A percentile compares a stretch with the other conserved stretches of the same genome.
phyloP scores from a whole-genome alignment of 208 protist genomes.

The Wallacemonas rigidus region DNA sequence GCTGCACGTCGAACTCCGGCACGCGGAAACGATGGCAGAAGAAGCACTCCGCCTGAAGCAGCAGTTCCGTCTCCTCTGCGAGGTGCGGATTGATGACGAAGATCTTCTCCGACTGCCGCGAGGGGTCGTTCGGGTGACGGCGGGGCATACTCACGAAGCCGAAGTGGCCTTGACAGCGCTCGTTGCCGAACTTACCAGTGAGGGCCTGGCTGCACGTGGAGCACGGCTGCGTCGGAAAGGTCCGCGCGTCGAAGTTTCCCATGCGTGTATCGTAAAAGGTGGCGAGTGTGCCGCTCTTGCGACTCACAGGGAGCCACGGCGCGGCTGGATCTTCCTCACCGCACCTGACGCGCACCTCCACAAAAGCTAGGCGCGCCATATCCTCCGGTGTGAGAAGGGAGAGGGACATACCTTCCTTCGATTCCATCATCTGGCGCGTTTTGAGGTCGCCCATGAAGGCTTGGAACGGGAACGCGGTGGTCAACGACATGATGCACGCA shows the following conservation, averaged over 20 bases:
- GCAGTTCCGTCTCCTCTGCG: conserved; percentile 62
- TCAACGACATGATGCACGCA: conserved; percentile 74
- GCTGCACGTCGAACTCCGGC: conserved; percentile 77
- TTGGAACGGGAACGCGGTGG: conserved; percentile 83
- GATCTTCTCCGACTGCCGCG: conserved; percentile 37
- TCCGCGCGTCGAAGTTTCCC: conserved; percentile 86
- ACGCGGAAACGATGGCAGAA: conserved; percentile 84
- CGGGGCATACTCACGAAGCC: conserved; percentile 86
- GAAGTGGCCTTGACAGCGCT: conserved; percentile 90
- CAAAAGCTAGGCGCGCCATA: conserved; percentile 75
- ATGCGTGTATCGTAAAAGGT: conserved; percentile 91
- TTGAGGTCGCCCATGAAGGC: conserved; percentile 84
- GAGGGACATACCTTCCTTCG: conserved; percentile 78
- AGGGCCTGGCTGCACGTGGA: conserved; percentile 67
- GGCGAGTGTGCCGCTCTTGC: conserved; percentile 39
- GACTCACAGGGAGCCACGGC: conserved; percentile 55
- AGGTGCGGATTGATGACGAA: conserved; percentile 87
- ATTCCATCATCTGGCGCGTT: conserved; percentile 59
- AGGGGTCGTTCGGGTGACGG: conserved; percentile 56
- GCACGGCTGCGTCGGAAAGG: conserved; percentile 80
- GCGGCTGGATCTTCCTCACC: conserved; percentile 64
- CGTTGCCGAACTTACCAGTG: conserved; percentile 79
- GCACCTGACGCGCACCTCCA: conserved; percentile 76
- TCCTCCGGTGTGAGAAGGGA: conserved; percentile 82
- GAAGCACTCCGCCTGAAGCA: conserved; percentile 87